phyloP scores from a whole-genome alignment of 139 green algal species.

The Tetraselmis striata region DNA sequence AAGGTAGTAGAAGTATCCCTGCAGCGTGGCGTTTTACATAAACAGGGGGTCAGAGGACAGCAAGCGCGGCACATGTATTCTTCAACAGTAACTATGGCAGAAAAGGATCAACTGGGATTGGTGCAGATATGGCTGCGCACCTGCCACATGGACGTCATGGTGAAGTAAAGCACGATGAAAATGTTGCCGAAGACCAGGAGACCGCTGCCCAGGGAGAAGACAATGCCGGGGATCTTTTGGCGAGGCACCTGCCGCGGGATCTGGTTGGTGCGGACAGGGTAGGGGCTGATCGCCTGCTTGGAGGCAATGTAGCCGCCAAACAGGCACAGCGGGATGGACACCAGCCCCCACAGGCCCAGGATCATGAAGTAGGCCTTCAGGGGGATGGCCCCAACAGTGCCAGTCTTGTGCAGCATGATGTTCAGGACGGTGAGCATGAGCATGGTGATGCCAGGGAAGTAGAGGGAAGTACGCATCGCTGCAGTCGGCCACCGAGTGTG shows the following conservation, averaged over 20 bases:
- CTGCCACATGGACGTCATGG: slow-evolving; percentile 87
- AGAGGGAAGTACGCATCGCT: slow-evolving; percentile 30
- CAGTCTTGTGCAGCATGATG: slow-evolving; percentile 70
- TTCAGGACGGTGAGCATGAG: slow-evolving; percentile 75
- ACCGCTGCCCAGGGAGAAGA: slow-evolving; percentile 66
- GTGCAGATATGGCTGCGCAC: slow-evolving; percentile 9
- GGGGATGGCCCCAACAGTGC: slow-evolving; percentile 72
- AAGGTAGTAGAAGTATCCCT: slow-evolving; percentile 95
- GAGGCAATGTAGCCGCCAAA: slow-evolving; percentile 52
- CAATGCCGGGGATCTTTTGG: slow-evolving; percentile 40
- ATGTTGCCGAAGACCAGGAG: slow-evolving; percentile 92
- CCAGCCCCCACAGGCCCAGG: slow-evolving; percentile 80
- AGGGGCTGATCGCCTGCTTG: slow-evolving; percentile 43
- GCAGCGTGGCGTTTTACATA: slow-evolving; percentile 10
- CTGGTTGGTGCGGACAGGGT: slow-evolving; percentile 63
- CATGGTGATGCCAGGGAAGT: slow-evolving; percentile 81
- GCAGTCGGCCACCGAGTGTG: background rate
- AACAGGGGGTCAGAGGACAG: too few species aligned
- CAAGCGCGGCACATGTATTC: too few species aligned
- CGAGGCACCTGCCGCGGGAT: slow-evolving; percentile 90
- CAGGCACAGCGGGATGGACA: slow-evolving; percentile 71
- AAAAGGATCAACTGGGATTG: too few species aligned
- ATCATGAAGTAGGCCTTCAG: slow-evolving; percentile 83
- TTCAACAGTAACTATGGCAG: background rate
- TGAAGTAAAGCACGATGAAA: slow-evolving; percentile 97